Base-by-base conservation (phyloP, 2,329 filamentous ascomycete genomes). In the Cladophialophora chaetospira region DNA sequence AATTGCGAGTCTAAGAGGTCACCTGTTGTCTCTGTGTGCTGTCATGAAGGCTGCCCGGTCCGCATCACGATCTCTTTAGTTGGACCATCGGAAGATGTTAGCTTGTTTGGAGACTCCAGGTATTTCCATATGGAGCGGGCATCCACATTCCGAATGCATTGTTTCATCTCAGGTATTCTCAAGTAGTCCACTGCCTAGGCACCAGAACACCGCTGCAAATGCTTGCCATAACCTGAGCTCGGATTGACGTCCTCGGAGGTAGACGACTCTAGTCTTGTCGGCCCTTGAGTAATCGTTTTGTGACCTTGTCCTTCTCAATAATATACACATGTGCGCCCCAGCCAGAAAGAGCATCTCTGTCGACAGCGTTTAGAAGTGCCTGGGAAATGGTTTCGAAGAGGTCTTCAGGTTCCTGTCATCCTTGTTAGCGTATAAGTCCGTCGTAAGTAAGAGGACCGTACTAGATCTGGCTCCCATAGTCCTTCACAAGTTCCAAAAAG, bases 291-390 rank as follows among this genome's bases (percentile, higher is more conserved):
- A 99, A 85, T 74, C 94, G 84, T 88, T 97, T 97, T 70, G 94
- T 97, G 63, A 99, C 90, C 88, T 97, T 97, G 80, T 96, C 92
- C 84, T 99, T 99, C 82, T 97, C 94, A 75, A 99, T 96, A 71
- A 99, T 96, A 79, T 97, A 99, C 67, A 99, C 94, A 72, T 99
- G 91, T 35, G 94, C 94, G 72, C 94, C 94, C 94, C 94, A 97
- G 64, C 94, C 94, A 33, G 93, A 97, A 63, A 99, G 82, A 51
- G 94, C 94, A 76, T 99, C 94, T 78, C 94, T 85, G 76, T 99
- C 94, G 57, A 97, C 90, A 58, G 94, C 94, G 76, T 95, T 97
- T 67, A 99, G 82, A 59, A 99, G 82, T 50, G 93, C 87, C 78
- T 99, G 94, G 45, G 94, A 97, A 72, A 97, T 91, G 62, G 94